Conservation (phyloP, 495 filamentous ascomycete genomes). For the Podospora pseudocomata region DNA sequence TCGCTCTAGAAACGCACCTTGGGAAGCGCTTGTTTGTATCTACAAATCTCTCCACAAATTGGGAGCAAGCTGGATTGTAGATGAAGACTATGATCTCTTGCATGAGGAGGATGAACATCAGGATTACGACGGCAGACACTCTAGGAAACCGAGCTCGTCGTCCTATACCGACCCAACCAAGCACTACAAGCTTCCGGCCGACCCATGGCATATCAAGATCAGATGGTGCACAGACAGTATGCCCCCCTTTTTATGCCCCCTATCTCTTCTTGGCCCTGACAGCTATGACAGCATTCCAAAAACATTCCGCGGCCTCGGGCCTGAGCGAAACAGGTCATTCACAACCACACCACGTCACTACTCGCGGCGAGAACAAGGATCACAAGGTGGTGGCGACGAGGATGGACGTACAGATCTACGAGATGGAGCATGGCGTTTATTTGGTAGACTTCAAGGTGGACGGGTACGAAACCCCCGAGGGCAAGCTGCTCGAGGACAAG, state of each 20-base stretch:
- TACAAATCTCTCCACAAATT: constrained; percentile 86
- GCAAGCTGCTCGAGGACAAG: constrained; percentile 63
- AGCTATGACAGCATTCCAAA: constrained; percentile 35
- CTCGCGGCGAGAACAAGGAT: constrained; percentile 30
- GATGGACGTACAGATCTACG: constrained; percentile 94
- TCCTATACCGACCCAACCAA: constrained; percentile 34
- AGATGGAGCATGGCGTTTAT: constrained; percentile 88
- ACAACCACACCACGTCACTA: constrained; percentile 37
- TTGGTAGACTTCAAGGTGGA: constrained; percentile 98
- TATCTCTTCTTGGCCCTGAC: constrained; percentile 16
- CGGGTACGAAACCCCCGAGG: constrained; percentile 79
- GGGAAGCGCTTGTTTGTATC: constrained; percentile 89
- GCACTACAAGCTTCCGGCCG: constrained; percentile 74
- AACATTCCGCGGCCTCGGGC: constrained; percentile 23
- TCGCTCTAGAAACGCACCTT: constrained; percentile 83
- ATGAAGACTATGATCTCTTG: constrained; percentile 50
- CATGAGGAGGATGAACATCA: constrained; percentile 31
- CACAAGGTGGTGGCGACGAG: constrained; percentile 70
- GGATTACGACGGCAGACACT: constrained; percentile 21
- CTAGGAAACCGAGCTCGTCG: constrained; percentile 19
- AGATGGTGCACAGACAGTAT: constrained; percentile 77
- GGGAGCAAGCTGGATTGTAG: constrained; percentile 75
- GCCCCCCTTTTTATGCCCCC: constrained; percentile 31
- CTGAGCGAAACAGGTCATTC: constrained; percentile 33
- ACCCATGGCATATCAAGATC: constrained; percentile 93